A percentile compares a stretch with the other conserved stretches of the same genome.
These are phyloP conservation scores for Lolium perenne DNA, from an alignment of 176 grass and related monocot species.

Conservation along the genomic window DNA sequence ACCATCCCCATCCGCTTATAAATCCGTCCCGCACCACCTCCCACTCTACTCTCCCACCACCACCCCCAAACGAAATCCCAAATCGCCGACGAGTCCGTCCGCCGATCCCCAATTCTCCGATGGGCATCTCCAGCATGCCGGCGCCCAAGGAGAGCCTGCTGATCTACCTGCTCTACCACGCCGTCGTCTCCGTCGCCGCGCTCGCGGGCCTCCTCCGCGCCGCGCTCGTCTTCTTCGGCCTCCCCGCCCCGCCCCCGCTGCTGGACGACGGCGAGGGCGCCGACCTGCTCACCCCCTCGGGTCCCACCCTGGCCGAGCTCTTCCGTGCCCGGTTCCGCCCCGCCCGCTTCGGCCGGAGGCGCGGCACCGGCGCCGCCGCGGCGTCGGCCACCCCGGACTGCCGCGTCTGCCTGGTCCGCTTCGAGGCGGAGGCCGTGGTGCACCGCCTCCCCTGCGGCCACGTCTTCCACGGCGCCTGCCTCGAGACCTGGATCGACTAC, in stretches of 20 bases:
- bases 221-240: conserved; percentile 56
- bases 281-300: conserved; percentile 32
- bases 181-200: conserved; percentile 63
- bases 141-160: conserved; percentile 79
- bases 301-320: conserved; percentile 36
- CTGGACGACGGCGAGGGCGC: conserved; percentile 9
- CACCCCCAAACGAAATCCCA: neutral
- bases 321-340: conserved; percentile 58
- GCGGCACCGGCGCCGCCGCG: neutral
- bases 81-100: conserved; percentile 40
- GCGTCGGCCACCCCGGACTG: conserved; percentile 40
- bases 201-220: conserved; percentile 61
- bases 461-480: conserved; percentile 77
- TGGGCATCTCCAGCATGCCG: conserved; percentile 87
- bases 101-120: conserved; percentile 15
- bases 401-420: conserved; percentile 74
- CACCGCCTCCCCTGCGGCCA: conserved; percentile 83
- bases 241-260: conserved; percentile 31
- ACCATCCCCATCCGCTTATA: conserved; percentile 38
- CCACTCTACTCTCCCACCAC: neutral
- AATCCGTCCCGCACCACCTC: neutral
- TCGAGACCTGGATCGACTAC: conserved; percentile 88
- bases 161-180: conserved; percentile 69
- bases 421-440: conserved; percentile 71
- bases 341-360: conserved; percentile 43